phyloP scores from a whole-genome alignment of 352 stramenopile species.

The Pythium apleroticum region DNA sequence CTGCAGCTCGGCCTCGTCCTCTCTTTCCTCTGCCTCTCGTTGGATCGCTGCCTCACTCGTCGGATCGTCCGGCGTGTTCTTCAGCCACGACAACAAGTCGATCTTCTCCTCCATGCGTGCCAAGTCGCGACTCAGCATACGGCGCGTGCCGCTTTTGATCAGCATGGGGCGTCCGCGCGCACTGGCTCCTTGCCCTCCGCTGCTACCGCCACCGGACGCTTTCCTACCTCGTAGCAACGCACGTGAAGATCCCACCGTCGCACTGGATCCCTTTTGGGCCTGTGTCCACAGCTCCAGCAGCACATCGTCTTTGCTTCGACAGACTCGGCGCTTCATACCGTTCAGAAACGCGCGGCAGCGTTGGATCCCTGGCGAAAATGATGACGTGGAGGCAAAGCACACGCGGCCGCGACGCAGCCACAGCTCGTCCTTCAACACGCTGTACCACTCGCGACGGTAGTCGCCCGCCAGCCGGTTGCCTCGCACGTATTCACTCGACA shows the following conservation, averaged over 20 bases:
- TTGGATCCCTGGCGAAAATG: slow-evolving; percentile 40
- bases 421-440: slow-evolving; percentile 50
- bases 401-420: slow-evolving; percentile 59
- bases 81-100: slow-evolving; percentile 30
- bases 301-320: slow-evolving; percentile 26
- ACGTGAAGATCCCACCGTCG: not conserved
- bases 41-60: slow-evolving; percentile 11
- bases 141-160: slow-evolving; percentile 22
- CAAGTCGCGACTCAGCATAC: slow-evolving; percentile 27
- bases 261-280: not conserved
- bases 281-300: slow-evolving; percentile 28
- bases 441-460: slow-evolving; percentile 53
- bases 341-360: slow-evolving; percentile 58
- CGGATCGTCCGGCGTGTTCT: slow-evolving; percentile 22
- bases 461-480: slow-evolving; percentile 37
- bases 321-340: slow-evolving; percentile 49
- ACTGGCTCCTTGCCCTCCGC: not conserved
- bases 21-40: slow-evolving; percentile 14
- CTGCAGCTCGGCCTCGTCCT: slow-evolving; percentile 12
- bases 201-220: not conserved
- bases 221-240: not conserved
- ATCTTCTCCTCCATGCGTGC: slow-evolving; percentile 26
- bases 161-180: slow-evolving; percentile 8
- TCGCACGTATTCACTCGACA: slow-evolving; percentile 49
- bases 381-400: slow-evolving; percentile 45